Evolutionary conservation across 1,139 yeast species (phyloP), one percentile per base, ranked within the genome.

Genomic region (Arxiozyma slooffiae): DNA sequence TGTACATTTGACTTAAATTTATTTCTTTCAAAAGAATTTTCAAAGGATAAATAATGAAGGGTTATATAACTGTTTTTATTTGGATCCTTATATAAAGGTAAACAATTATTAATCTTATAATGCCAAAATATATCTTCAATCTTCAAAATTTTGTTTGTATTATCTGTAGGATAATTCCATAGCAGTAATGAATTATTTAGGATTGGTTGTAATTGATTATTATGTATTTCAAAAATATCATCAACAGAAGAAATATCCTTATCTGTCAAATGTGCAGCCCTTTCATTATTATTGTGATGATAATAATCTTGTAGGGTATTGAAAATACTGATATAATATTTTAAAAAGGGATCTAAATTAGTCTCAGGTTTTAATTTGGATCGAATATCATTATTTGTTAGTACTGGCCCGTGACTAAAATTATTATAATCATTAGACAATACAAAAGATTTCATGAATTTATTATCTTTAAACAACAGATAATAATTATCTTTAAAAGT

Each of bases 1-100:
- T 65, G 69, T 40, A 58, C 57, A 51, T 63, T 62, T 30, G 56
- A 55, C 48, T 54, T 56, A 51, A 65, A 64, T 42, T 57, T 59
- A 21, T 41, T 38, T 34, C 63, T 58, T 42, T 64, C 68, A 2
- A 47, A 39, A 2, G 47, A 41, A 36, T 58, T 53, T 46, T 59
- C 52, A 46, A 65, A 65, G 14, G 62, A 55, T 38, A 65, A 47
- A 48, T 51, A 64, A 37, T 57, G 55, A 20, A 65, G 52, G 4
- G 52, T 40, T 1, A 20, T 30, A 14, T n/a, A 16, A 11, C 36
- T 30, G 6, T 57, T 55, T 22, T 52, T 53, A 11, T 50, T 48
- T 6, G 49, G 48, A 38, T 62, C 57, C 60, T 60, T 57, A 48
- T 55, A 60, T 24, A 64, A 36, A 41, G 55, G 55, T 44, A 61